phyloP scores from a whole-genome alignment of 805 yeast species.

The Pichia exigua region DNA sequence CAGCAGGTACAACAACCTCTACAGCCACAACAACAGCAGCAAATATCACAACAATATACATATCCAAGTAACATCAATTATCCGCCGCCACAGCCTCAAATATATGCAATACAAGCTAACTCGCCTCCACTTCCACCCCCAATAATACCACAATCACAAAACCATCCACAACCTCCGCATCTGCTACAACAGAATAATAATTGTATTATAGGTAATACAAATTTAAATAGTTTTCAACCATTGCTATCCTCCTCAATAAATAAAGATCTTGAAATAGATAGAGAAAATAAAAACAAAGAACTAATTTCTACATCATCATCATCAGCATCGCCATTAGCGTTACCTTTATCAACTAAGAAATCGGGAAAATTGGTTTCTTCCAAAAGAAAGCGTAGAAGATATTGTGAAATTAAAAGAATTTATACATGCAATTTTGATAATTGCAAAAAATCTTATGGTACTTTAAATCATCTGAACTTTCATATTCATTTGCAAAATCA shows the following conservation, averaged over 20 bases:
- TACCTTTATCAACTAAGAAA: neutral
- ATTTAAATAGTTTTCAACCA: neutral
- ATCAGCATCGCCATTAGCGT: neutral
- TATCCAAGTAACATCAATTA: neutral
- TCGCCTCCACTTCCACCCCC: neutral
- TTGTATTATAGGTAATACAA: neutral
- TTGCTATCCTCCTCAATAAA: neutral
- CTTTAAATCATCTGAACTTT: conserved; percentile 51
- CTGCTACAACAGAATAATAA: neutral
- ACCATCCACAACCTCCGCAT: neutral
- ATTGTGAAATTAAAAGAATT: conserved; percentile 47
- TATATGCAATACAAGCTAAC: neutral
- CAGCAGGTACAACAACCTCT: neutral
- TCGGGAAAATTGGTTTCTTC: neutral
- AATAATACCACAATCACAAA: neutral
- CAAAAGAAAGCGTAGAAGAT: conserved; percentile 47
- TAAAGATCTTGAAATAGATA: neutral
- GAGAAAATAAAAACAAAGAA: no score
- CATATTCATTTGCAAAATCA: conserved; percentile 49
- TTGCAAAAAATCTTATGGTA: conserved; percentile 51
- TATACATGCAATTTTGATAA: conserved; percentile 40
- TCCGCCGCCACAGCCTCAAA: neutral
- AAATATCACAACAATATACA: neutral
- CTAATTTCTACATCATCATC: neutral
- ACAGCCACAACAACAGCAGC: neutral